Evolutionary conservation across 345 rosid species (phyloP).

Genomic region (Adansonia digitata): DNA sequence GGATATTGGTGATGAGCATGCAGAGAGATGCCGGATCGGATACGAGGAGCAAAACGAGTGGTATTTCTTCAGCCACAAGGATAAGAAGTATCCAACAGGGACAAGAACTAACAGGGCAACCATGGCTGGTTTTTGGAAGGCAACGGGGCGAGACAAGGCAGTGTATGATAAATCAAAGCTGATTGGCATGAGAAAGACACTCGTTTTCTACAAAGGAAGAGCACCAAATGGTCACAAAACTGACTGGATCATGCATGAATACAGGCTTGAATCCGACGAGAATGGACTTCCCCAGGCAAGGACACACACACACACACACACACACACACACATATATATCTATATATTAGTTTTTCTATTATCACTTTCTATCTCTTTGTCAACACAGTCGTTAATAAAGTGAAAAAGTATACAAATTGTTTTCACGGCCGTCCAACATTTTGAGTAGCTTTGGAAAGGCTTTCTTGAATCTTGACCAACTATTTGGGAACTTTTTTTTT

Average conservation of each 20-base stretch:
- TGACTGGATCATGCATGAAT: slow-evolving; percentile 99
- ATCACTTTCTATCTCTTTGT: slow-evolving; percentile 1
- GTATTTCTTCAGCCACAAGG: slow-evolving; percentile 99
- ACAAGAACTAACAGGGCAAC: slow-evolving; percentile 97
- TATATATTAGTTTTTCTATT: not conserved
- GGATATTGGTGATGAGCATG: slow-evolving; percentile 25
- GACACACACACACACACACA: not conserved
- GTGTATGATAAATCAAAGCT: slow-evolving; percentile 77
- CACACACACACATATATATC: no score
- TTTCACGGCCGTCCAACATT: slow-evolving; percentile 20
- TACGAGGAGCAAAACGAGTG: slow-evolving; percentile 94
- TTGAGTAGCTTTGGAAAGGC: slow-evolving; percentile 13
- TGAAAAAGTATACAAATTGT: not conserved
- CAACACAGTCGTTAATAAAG: slow-evolving; percentile 1
- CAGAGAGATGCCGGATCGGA: slow-evolving; percentile 86
- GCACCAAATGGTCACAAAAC: slow-evolving; percentile 96
- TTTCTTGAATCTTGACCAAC: slow-evolving; percentile 17
- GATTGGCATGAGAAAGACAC: slow-evolving; percentile 97
- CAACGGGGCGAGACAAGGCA: slow-evolving; percentile 94
- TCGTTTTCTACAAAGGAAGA: slow-evolving; percentile 97
- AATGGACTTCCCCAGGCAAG: slow-evolving; percentile 91
- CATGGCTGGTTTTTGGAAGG: slow-evolving; percentile 97
- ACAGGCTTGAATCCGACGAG: slow-evolving; percentile 87
- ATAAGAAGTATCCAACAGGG: slow-evolving; percentile 96
- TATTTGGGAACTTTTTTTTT: not conserved